Evolutionary conservation across 306 rosid genomes (phyloP).

Genomic region (Vigna radiata): DNA sequence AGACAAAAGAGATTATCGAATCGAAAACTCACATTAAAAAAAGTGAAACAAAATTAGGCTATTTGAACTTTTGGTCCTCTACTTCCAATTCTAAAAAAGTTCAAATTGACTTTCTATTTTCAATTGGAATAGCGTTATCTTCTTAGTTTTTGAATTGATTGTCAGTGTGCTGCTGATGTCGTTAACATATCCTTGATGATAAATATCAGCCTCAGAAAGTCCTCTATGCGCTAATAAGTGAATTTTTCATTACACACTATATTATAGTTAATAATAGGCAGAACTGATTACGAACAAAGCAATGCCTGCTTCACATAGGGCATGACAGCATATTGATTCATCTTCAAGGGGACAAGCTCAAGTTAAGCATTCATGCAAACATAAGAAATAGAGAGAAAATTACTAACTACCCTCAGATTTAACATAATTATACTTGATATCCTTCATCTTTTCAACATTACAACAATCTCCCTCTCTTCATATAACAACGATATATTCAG

Average conservation of each 20-base stretch:
- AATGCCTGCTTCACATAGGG: background rate
- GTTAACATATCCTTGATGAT: conserved; percentile 9
- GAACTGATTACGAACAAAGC: background rate
- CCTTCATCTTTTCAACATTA: background rate
- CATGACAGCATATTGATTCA: conserved; percentile 4
- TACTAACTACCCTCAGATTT: background rate
- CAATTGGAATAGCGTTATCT: conserved; percentile 9
- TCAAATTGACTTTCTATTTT: background rate
- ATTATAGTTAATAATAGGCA: background rate
- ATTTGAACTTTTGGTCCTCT: conserved; percentile 8
- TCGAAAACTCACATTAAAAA: background rate
- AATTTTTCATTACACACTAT: background rate
- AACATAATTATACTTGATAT: background rate
- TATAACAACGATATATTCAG: background rate
- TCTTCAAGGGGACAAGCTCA: background rate
- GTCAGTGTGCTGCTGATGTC: background rate
- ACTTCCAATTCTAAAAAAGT: conserved; percentile 1
- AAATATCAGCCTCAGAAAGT: conserved; percentile 1
- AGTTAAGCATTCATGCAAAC: background rate
- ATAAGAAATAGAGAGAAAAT: background rate
- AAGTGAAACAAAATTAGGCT: background rate
- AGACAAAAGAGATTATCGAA: background rate
- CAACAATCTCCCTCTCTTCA: background rate
- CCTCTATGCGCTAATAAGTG: background rate
- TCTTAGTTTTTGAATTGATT: background rate